These are phyloP conservation scores for Ophiocordyceps australis DNA, from an alignment of 2,329 filamentous ascomycete species.

Conservation along the genomic window DNA sequence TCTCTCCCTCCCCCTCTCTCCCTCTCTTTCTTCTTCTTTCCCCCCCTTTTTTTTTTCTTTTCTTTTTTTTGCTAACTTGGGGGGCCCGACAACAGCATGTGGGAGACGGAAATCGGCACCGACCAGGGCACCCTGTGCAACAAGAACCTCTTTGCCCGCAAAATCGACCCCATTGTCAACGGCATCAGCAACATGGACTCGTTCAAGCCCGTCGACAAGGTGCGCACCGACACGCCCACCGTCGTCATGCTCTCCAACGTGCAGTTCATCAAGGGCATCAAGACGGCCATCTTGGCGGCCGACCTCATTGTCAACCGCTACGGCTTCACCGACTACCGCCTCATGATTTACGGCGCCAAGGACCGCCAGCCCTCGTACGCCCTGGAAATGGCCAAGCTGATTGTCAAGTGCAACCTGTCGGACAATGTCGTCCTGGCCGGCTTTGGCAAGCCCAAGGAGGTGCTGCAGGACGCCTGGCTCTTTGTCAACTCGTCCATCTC, in stretches of 20 bases:
- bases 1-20: neutral
- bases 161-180: constrained; percentile 47
- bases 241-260: constrained; percentile 48
- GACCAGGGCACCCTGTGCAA: constrained; percentile 36
- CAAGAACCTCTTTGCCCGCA: constrained; percentile 35
- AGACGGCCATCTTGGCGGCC: constrained; percentile 42
- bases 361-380: constrained; percentile 44
- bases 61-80: too few species aligned
- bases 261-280: constrained; percentile 43
- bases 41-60: neutral
- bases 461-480: constrained; percentile 36
- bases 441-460: constrained; percentile 35
- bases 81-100: too few species aligned
- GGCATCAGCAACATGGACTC: constrained; percentile 46
- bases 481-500: constrained; percentile 39
- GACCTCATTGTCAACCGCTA: constrained; percentile 48
- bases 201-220: constrained; percentile 39
- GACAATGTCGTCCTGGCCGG: constrained; percentile 32
- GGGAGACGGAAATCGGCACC: constrained; percentile 44
- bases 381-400: constrained; percentile 37
- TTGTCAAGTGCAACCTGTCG: constrained; percentile 33
- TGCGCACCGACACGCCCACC: constrained; percentile 38
- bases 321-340: constrained; percentile 45
- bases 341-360: constrained; percentile 44
- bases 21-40: neutral